Evolutionary conservation across 1,139 yeast genomes (phyloP).

Genomic region (Arxiozyma slooffiae): DNA sequence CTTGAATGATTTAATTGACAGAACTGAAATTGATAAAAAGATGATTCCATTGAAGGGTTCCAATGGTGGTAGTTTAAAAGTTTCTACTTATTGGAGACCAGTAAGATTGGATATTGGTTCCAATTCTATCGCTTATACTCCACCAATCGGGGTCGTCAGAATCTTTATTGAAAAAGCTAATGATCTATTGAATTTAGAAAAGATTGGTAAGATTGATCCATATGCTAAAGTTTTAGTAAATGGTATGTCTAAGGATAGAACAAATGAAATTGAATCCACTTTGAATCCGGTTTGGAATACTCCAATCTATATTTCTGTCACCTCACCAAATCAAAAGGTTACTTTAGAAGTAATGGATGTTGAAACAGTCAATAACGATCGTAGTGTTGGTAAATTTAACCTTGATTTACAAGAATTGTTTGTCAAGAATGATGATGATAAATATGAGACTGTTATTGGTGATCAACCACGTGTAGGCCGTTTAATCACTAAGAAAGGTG

Average conservation of each 20-base stretch:
- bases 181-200: slow-evolving; percentile 73
- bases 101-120: slow-evolving; percentile 58
- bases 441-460: slow-evolving; percentile 53
- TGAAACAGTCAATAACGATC: slow-evolving; percentile 64
- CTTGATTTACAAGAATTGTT: slow-evolving; percentile 59
- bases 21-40: slow-evolving; percentile 64
- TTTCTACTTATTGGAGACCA: slow-evolving; percentile 76
- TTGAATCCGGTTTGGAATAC: slow-evolving; percentile 82
- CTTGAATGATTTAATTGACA: slow-evolving; percentile 63
- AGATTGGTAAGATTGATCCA: slow-evolving; percentile 86
- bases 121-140: slow-evolving; percentile 72
- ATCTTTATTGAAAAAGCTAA: slow-evolving; percentile 61
- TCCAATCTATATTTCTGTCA: slow-evolving; percentile 66
- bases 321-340: slow-evolving; percentile 71
- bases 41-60: slow-evolving; percentile 63
- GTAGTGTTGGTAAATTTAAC: slow-evolving; percentile 77
- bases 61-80: slow-evolving; percentile 67
- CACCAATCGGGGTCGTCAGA: slow-evolving; percentile 88
- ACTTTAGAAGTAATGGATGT: slow-evolving; percentile 89
- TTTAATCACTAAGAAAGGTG: slow-evolving; percentile 57
- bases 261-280: slow-evolving; percentile 57
- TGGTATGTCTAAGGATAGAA: slow-evolving; percentile 68
- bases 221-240: slow-evolving; percentile 72
- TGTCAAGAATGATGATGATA: slow-evolving; percentile 48
- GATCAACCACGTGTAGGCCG: slow-evolving; percentile 48